Evolutionary conservation across 495 filamentous ascomycete genomes (phyloP).

Genomic region (Astrothelium macrocarpum): DNA sequence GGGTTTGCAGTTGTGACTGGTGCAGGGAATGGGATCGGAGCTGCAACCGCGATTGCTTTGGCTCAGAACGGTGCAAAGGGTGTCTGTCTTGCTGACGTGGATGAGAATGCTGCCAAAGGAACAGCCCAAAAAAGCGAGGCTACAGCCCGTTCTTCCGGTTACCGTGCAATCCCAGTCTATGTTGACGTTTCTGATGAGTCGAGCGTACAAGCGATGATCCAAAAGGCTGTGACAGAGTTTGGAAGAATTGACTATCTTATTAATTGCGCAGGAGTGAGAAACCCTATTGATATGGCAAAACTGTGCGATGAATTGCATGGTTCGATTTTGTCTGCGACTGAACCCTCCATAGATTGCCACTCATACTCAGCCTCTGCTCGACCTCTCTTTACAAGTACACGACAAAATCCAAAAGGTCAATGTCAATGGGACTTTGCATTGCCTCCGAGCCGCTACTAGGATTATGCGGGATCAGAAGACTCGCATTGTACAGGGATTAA

Average conservation of each 20-base stretch:
- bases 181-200: constrained; percentile 38
- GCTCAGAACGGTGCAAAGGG: constrained; percentile 39
- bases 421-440: constrained; percentile 39
- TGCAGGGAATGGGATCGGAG: too few species aligned
- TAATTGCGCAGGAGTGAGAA: constrained; percentile 37
- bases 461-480: constrained; percentile 40
- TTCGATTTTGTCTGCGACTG: neutral
- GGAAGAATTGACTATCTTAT: constrained; percentile 45
- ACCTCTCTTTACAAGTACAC: neutral
- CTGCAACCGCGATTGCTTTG: constrained; percentile 42
- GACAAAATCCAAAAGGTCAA: constrained; percentile 36
- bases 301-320: neutral
- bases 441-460: constrained; percentile 37
- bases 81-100: constrained; percentile 44
- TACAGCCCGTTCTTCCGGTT: constrained; percentile 20
- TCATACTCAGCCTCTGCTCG: neutral
- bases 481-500: constrained; percentile 8
- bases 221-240: constrained; percentile 27
- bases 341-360: neutral
- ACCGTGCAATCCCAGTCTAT: constrained; percentile 25
- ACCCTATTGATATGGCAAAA: neutral
- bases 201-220: constrained; percentile 36
- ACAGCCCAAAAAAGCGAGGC: constrained; percentile 29
- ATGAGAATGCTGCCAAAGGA: constrained; percentile 30
- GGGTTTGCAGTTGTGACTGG: too few species aligned